Conservation (phyloP, 441 rosid genomes). For the Omphalea diandra region DNA sequence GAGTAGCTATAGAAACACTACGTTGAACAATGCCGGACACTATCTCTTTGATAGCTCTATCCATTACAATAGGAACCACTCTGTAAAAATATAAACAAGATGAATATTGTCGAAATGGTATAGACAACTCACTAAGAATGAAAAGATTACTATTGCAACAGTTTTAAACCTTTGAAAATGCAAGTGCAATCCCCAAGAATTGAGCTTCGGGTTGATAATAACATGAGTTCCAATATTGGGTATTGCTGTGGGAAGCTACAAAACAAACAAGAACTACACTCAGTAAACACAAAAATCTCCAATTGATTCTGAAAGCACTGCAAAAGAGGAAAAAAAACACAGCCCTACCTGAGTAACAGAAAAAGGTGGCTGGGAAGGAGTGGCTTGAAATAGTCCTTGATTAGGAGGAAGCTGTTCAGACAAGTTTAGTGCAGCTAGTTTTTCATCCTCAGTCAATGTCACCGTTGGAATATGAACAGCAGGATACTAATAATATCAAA, state of each 20-base stretch:
- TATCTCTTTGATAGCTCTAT: slow-evolving; percentile 95
- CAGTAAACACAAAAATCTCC: slow-evolving; percentile 18
- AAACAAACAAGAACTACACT: slow-evolving; percentile 23
- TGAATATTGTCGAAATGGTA: neutral
- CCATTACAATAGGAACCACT: slow-evolving; percentile 92
- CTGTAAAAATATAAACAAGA: slow-evolving; percentile 40
- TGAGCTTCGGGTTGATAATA: slow-evolving; percentile 81
- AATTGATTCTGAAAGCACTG: neutral
- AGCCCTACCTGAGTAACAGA: slow-evolving; percentile 64
- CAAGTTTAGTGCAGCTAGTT: slow-evolving; percentile 65
- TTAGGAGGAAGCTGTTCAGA: slow-evolving; percentile 83
- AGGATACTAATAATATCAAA: slow-evolving; percentile 47
- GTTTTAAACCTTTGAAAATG: slow-evolving; percentile 88
- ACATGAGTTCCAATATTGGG: slow-evolving; percentile 88
- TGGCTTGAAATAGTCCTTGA: slow-evolving; percentile 77
- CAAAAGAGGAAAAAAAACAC: neutral
- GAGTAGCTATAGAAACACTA: slow-evolving; percentile 97
- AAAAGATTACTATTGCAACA: slow-evolving; percentile 17
- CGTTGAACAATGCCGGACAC: slow-evolving; percentile 94
- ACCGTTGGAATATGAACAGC: slow-evolving; percentile 66
- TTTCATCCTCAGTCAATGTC: slow-evolving; percentile 83
- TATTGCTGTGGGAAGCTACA: slow-evolving; percentile 74
- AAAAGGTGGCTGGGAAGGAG: slow-evolving; percentile 71
- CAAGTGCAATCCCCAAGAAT: slow-evolving; percentile 65
- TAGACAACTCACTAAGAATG: slow-evolving; percentile 3